Percentiles rank a stretch among this genome's conserved stretches.
Evolutionary conservation across 148 eudicot species (phyloP).

Genomic region (Suaeda aralocaspica): DNA sequence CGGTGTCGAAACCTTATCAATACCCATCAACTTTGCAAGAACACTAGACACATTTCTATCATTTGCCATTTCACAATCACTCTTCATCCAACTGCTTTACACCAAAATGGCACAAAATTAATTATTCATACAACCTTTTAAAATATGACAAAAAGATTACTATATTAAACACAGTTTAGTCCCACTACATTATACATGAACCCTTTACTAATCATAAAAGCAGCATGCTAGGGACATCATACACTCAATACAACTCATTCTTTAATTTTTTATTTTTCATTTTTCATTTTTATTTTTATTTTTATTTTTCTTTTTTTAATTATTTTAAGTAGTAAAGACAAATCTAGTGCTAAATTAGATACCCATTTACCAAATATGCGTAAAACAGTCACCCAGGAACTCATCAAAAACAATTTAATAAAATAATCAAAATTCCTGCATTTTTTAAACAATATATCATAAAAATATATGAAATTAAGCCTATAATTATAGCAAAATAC

Average conservation of each 20-base stretch:
- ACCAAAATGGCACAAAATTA: not conserved
- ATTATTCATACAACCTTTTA: conserved; percentile 15
- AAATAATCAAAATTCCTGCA: no score
- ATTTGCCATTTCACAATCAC: conserved; percentile 27
- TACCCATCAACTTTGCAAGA: conserved; percentile 58
- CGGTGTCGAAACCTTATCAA: conserved; percentile 29
- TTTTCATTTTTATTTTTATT: no score
- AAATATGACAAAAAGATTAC: not conserved
- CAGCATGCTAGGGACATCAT: not conserved
- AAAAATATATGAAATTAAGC: no score
- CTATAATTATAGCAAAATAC: not conserved
- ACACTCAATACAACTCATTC: conserved; percentile 13
- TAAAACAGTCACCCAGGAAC: not conserved
- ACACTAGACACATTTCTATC: conserved; percentile 43
- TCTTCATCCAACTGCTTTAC: conserved; percentile 2
- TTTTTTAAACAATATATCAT: no score
- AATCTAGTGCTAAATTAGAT: not conserved
- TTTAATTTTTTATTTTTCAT: not conserved
- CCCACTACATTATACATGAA: not conserved
- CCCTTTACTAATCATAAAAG: not conserved
- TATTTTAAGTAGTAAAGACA: not conserved
- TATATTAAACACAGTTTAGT: not conserved
- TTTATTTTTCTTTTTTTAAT: no score
- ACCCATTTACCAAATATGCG: not conserved
- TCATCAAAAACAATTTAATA: not conserved